Evolutionary conservation across 2,329 filamentous ascomycete species (phyloP).

Genomic region (Fusarium nisikadoi): DNA sequence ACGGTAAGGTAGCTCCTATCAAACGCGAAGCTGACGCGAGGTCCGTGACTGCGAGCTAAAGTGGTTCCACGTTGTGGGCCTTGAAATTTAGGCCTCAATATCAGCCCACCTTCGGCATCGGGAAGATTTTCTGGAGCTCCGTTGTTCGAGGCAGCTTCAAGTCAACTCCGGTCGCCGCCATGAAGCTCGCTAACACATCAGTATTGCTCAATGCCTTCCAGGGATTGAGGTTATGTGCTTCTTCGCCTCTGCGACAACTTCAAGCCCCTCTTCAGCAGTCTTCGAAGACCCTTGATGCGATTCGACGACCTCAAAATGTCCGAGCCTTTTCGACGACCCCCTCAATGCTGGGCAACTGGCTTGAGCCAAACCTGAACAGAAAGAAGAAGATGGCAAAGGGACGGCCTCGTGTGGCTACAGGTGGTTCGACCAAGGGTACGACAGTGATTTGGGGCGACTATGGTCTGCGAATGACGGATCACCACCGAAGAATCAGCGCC

Average conservation of each 20-base stretch:
- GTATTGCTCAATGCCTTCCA: conserved; percentile 63
- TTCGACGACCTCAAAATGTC: conserved; percentile 56
- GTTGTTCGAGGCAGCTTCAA: conserved; percentile 41
- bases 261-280: conserved; percentile 48
- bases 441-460: conserved; percentile 98
- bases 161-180: conserved; percentile 48
- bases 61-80: conserved; percentile 35
- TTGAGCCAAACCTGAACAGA: conserved; percentile 78
- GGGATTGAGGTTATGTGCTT: conserved; percentile 58
- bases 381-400: conserved; percentile 94
- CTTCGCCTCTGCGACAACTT: conserved; percentile 54
- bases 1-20: conserved; percentile 40
- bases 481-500: conserved; percentile 90
- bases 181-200: conserved; percentile 59
- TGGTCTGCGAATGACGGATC: conserved; percentile 91
- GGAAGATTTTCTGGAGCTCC: conserved; percentile 51
- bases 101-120: conserved; percentile 13
- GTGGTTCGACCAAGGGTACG: conserved; percentile 90
- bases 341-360: conserved; percentile 74
- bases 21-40: conserved; percentile 60
- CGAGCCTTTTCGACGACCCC: conserved; percentile 80
- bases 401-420: conserved; percentile 85
- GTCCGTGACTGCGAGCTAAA: conserved; percentile 53
- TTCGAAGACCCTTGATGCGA: conserved; percentile 44
- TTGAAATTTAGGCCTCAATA: conserved; percentile 1